Base-by-base conservation (phyloP, 164 flowering plant species). In the Magnolia officinalis region DNA sequence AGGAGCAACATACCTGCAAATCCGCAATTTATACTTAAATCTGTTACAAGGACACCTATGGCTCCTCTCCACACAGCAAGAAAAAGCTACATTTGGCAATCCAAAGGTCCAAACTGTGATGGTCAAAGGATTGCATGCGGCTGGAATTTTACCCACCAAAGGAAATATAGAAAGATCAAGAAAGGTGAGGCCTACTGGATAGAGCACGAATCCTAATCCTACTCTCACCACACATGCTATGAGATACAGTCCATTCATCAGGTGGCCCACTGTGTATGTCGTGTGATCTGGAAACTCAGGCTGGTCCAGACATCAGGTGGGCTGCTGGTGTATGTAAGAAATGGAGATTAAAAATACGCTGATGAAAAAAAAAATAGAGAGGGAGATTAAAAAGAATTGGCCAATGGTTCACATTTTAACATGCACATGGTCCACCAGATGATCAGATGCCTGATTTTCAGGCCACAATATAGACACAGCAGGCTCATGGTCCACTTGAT, bases 1-100 rank as follows among this genome's bases (percentile, higher is more conserved):
- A 13, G 93, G 91, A 52, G 95, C 97, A 76, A 93, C 98, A 79
- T 93, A 93, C 84, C 96, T 94, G 90, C 81, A 80, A 73, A 78
- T 74, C 50, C 70, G 67, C 23, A 4, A 50, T 16, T 31, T 31
- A 29, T 24, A 55, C 29, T 20, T n/a, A 6, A 13, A 55, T 55
- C 61, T 55, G 61, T 55, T 55, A 55, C 45, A 37, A 0, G 6
- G 45, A 37, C 45, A 37, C 61, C 4, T 16, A 55, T 11, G 61
- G 18, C 61, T 16, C 61, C 18, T 55, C 61, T 55, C 18, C 45
- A 16, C 61, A 55, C 61, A 9, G 61, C 61, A 55, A 55, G 2
- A 55, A 37, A 55, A 55, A 55, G 61, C 61, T 11, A 55, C 4
- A 55, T 11, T 55, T 16, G 19, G 61, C 61, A 55, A 8, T 16